phyloP scores from a whole-genome alignment of 164 flowering plant species.

The grape (Vitis vinifera) region ASM3070453v1 NC_081809.1:12495001-12495500 shows the following conservation, averaged over 20 bases:
- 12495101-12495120: neutral
- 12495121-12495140: constrained; percentile 53
- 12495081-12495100: neutral
- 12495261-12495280: constrained; percentile 35
- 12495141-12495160: constrained; percentile 95
- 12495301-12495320: neutral
- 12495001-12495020: neutral
- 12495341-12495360: too few species aligned
- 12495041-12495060: neutral
- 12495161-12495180: constrained; percentile 99
- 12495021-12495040: neutral
- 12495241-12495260: constrained; percentile 99
- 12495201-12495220: constrained; percentile 90
- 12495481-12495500: too few species aligned
- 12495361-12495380: too few species aligned
- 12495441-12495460: too few species aligned
- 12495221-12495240: constrained; percentile 97
- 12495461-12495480: too few species aligned
- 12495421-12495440: too few species aligned
- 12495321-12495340: too few species aligned
- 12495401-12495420: too few species aligned
- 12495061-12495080: neutral
- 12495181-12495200: constrained; percentile 99
- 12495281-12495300: neutral
- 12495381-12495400: too few species aligned